These are phyloP conservation scores for Adiantum capillusveneris DNA, from an alignment of 75 land plant species.

Conservation along the genomic window DNA sequence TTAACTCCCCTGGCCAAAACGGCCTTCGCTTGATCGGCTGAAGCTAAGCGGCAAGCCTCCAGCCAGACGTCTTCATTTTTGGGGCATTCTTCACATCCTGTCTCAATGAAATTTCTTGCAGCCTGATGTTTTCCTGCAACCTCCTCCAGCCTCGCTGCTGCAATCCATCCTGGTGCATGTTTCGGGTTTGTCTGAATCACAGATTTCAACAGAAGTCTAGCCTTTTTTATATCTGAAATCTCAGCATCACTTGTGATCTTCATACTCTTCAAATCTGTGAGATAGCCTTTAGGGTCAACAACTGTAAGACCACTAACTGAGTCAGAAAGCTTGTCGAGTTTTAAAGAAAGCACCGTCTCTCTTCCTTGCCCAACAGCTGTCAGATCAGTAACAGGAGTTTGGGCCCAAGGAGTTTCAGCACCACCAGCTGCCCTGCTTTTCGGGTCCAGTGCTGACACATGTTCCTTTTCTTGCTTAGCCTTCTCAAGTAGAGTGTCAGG, in stretches of 20 bases:
- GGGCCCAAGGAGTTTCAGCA: slow-evolving; percentile 80
- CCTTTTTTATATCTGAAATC: slow-evolving; percentile 96
- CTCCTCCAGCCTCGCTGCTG: slow-evolving; percentile 90
- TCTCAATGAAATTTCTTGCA: slow-evolving; percentile 64
- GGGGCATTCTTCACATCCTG: slow-evolving; percentile 90
- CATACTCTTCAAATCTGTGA: slow-evolving; percentile 90
- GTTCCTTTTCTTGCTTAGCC: slow-evolving; percentile 87
- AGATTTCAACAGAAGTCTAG: slow-evolving; percentile 76
- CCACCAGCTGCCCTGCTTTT: slow-evolving; percentile 78
- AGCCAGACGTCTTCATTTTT: slow-evolving; percentile 95
- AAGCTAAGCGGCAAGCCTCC: slow-evolving; percentile 77
- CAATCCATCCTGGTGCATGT: slow-evolving; percentile 96
- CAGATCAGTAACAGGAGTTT: slow-evolving; percentile 89
- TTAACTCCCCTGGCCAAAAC: slow-evolving; percentile 82
- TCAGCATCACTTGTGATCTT: slow-evolving; percentile 97
- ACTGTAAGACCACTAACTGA: slow-evolving; percentile 88
- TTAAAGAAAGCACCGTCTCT: slow-evolving; percentile 78
- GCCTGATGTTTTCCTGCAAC: slow-evolving; percentile 85
- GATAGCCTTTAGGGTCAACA: slow-evolving; percentile 93
- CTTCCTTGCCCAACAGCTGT: slow-evolving; percentile 95
- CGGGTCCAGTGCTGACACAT: slow-evolving; percentile 83
- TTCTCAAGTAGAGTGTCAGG: slow-evolving; percentile 87
- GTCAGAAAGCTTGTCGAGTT: slow-evolving; percentile 79
- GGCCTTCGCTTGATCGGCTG: slow-evolving; percentile 75
- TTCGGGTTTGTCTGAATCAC: slow-evolving; percentile 93